Evolutionary conservation across 495 filamentous ascomycete species (phyloP).

Genomic region (Trichoderma orchidacearum): DNA sequence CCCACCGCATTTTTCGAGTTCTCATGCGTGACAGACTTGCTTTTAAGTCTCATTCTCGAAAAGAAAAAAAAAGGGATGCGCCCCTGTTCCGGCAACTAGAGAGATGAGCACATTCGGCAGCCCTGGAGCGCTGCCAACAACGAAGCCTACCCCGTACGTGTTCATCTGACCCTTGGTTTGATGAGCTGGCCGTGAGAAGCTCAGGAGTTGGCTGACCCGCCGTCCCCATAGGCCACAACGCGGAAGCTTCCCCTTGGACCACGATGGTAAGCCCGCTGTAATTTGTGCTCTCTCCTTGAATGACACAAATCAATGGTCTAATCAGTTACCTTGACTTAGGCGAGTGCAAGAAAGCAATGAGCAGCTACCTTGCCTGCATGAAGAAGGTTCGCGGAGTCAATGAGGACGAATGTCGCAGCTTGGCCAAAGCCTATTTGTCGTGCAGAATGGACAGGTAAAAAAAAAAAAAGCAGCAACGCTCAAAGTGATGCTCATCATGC

Average conservation of each 20-base stretch:
- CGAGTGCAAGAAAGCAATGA: conserved; percentile 86
- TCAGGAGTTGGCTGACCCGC: conserved; percentile 4
- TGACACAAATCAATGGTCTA: background rate
- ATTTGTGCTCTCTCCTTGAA: background rate
- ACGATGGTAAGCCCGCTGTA: conserved; percentile 54
- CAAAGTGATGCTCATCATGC: background rate
- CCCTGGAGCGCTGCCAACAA: conserved; percentile 56
- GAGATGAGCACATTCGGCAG: conserved; percentile 57
- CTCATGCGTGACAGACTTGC: background rate
- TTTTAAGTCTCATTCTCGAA: background rate
- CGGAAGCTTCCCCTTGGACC: conserved; percentile 92
- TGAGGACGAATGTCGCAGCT: conserved; percentile 64
- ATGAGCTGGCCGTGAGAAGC: conserved; percentile 2
- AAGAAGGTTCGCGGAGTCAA: conserved; percentile 71
- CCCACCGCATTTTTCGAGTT: background rate
- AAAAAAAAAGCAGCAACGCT: conserved; percentile 1
- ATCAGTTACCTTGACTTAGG: conserved; percentile 31
- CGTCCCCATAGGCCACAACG: conserved; percentile 58
- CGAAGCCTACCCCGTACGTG: conserved; percentile 63
- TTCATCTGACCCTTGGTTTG: background rate
- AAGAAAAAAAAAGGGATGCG: background rate
- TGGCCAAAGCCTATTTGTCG: conserved; percentile 76
- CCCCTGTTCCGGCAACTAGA: background rate
- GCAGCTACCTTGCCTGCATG: conserved; percentile 69
- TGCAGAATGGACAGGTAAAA: conserved; percentile 93